Conservation (phyloP, 208 protist species). For the Blechomonas ayalai region DNA sequence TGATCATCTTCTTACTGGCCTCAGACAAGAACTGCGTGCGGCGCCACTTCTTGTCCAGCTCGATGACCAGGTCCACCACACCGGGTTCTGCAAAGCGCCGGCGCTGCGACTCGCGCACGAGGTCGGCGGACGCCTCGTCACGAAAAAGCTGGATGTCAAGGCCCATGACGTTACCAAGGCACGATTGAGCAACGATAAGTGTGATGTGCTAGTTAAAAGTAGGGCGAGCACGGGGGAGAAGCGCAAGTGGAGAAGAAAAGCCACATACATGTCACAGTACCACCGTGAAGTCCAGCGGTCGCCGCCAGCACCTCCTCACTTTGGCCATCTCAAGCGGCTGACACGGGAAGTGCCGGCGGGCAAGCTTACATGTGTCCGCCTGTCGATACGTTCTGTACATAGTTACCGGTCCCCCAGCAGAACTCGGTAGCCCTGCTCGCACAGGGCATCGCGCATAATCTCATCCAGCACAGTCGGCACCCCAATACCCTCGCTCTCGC, state of each 20-base stretch:
- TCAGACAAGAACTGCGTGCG: constrained; percentile 77
- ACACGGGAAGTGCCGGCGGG: no score
- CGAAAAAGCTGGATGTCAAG: constrained; percentile 97
- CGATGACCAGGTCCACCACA: constrained; percentile 91
- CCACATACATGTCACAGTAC: no score
- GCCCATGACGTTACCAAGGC: no score
- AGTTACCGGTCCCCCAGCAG: background rate
- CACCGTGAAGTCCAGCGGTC: no score
- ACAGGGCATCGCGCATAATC: constrained; percentile 6
- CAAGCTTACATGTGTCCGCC: constrained; percentile 10
- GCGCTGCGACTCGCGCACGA: constrained; percentile 94
- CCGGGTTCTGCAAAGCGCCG: constrained; percentile 86
- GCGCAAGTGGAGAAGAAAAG: no score
- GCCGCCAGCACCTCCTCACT: no score
- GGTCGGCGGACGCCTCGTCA: constrained; percentile 88
- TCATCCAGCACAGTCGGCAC: no score
- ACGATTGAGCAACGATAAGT: background rate
- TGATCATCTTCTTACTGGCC: constrained; percentile 83
- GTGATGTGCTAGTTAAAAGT: no score
- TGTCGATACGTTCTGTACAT: constrained; percentile 1
- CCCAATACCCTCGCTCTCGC: background rate
- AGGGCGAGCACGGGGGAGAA: no score
- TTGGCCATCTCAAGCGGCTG: no score
- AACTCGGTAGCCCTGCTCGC: background rate
- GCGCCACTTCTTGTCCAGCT: constrained; percentile 90